Conservation (phyloP, 495 filamentous ascomycete genomes). For the Rusavskia elegans region DNA sequence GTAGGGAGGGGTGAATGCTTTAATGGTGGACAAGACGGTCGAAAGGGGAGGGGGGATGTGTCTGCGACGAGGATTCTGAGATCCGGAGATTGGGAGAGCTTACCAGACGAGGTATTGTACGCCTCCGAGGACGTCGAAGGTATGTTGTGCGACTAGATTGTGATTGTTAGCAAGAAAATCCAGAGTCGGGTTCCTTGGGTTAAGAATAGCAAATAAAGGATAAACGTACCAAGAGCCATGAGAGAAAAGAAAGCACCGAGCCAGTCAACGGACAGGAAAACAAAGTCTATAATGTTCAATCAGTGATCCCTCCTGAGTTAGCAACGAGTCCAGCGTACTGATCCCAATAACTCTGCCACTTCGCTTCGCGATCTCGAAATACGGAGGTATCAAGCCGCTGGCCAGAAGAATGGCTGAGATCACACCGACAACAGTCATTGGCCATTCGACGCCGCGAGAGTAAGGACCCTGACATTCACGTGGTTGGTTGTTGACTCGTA, state of each 20-base stretch:
- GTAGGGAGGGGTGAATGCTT: too few species aligned
- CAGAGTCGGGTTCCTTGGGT: too few species aligned
- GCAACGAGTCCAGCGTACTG: slow-evolving; percentile 7
- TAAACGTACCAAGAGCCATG: slow-evolving; percentile 43
- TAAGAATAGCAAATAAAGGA: background rate
- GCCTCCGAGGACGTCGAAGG: slow-evolving; percentile 55
- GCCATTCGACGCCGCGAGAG: slow-evolving; percentile 33
- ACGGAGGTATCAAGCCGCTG: slow-evolving; percentile 51
- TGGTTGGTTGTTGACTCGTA: slow-evolving; percentile 1
- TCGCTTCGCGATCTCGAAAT: slow-evolving; percentile 57
- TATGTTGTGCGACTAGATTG: slow-evolving; percentile 39
- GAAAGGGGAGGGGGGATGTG: too few species aligned
- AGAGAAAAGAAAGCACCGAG: slow-evolving; percentile 60
- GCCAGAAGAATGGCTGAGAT: slow-evolving; percentile 41
- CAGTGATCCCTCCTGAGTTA: too few species aligned
- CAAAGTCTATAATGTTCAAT: slow-evolving; percentile 17
- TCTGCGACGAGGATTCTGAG: too few species aligned
- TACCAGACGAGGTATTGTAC: slow-evolving; percentile 45
- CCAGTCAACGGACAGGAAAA: slow-evolving; percentile 57
- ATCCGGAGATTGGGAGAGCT: too few species aligned
- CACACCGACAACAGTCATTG: slow-evolving; percentile 43
- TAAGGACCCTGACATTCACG: slow-evolving; percentile 31
- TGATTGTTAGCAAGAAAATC: background rate
- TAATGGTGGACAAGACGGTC: too few species aligned
- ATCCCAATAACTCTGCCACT: slow-evolving; percentile 55